Percentiles rank a stretch among this genome's conserved stretches.
Conservation (phyloP, 352 stramenopile species). For the Pythium guiyangense region DNA sequence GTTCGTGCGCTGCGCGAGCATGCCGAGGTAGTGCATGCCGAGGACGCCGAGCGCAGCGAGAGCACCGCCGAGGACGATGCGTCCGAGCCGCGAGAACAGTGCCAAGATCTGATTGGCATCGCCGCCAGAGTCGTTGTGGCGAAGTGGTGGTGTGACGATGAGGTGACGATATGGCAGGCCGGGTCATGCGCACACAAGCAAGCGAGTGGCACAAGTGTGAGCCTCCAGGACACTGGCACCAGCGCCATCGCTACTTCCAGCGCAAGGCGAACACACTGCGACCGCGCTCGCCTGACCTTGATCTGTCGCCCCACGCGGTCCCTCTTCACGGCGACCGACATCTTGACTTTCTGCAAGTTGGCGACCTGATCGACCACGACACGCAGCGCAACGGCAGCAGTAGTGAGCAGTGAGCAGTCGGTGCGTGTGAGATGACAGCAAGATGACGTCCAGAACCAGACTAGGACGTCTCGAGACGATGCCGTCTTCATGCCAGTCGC, state of each 20-base stretch:
- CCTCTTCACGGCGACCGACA: conserved; percentile 12
- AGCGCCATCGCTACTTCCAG: background rate
- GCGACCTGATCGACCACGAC: background rate
- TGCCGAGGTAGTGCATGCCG: conserved; percentile 67
- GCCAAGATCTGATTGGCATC: conserved; percentile 24
- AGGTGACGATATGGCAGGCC: background rate
- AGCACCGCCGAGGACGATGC: conserved; percentile 35
- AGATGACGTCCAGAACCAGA: too few species aligned
- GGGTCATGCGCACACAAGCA: background rate
- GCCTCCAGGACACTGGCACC: background rate
- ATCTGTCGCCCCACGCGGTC: conserved; percentile 10
- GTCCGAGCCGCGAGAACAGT: conserved; percentile 45
- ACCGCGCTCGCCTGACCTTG: conserved; percentile 7
- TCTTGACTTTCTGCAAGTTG: conserved; percentile 15
- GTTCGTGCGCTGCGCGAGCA: conserved; percentile 52
- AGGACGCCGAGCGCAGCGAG: conserved; percentile 59
- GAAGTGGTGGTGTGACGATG: too few species aligned
- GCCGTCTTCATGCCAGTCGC: too few species aligned
- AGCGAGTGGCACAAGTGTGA: background rate
- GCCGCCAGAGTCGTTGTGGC: background rate
- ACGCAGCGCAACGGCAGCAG: background rate
- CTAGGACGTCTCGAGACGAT: too few species aligned
- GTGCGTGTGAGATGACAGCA: too few species aligned
- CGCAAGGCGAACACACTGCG: too few species aligned
- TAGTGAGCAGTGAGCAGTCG: background rate